A percentile compares a stretch with the other conserved stretches of the same genome.
These are phyloP conservation scores for Fusarium buxicola DNA, from an alignment of 2,329 filamentous ascomycete genomes.

Conservation along the genomic window DNA sequence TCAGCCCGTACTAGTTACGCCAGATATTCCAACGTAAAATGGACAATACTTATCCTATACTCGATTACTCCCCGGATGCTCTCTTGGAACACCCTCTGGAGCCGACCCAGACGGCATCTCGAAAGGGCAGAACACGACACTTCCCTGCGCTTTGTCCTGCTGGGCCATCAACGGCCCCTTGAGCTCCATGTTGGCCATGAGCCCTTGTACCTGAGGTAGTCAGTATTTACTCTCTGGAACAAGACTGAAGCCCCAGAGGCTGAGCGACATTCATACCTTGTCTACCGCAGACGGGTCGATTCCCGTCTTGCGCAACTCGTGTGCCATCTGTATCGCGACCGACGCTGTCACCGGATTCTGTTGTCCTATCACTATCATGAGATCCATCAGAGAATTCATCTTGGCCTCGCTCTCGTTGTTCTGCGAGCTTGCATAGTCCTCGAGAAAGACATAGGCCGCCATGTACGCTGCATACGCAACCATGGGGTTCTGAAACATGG, in stretches of 20 bases:
- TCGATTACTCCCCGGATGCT: constrained; percentile 15
- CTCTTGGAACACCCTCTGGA: constrained; percentile 27
- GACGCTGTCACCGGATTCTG: constrained; percentile 76
- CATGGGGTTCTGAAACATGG: constrained; percentile 73
- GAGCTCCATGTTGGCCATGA: constrained; percentile 26
- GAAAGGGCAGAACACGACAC: constrained; percentile 41
- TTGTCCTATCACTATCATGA: constrained; percentile 72
- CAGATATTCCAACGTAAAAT: too few relatives aligned
- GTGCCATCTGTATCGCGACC: constrained; percentile 75
- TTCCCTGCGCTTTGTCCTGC: constrained; percentile 23
- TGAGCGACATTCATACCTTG: constrained; percentile 39
- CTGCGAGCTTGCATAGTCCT: constrained; percentile 74
- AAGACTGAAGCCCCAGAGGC: not conserved
- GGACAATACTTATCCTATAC: too few relatives aligned
- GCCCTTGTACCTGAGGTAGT: constrained; percentile 22
- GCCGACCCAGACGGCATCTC: constrained; percentile 18
- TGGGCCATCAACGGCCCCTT: constrained; percentile 36
- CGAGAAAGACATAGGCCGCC: constrained; percentile 76
- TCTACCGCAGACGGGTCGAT: constrained; percentile 41
- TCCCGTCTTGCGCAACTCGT: constrained; percentile 65
- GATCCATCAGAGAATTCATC: constrained; percentile 74
- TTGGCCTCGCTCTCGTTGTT: constrained; percentile 63
- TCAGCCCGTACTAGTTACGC: too few relatives aligned
- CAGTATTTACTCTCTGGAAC: not conserved
- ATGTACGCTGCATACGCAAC: constrained; percentile 79